phyloP scores from a whole-genome alignment of 805 yeast species.

The Kuraishia borneana region DNA sequence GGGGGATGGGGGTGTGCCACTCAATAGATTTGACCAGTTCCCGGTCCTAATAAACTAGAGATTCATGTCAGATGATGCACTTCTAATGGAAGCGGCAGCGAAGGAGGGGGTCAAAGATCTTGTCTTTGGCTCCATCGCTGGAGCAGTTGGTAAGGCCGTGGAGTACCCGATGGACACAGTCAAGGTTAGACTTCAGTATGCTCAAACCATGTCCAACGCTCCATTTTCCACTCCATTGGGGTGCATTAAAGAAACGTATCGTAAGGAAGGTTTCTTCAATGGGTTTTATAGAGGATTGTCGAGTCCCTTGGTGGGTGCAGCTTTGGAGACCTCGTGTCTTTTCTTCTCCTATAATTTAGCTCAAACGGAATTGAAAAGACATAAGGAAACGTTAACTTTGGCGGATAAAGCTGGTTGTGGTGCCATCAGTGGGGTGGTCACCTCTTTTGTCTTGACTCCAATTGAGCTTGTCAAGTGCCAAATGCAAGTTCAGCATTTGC shows the following conservation, averaged over 20 bases:
- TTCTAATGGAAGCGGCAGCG: neutral
- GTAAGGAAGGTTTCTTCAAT: slow-evolving; percentile 51
- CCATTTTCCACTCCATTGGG: slow-evolving; percentile 50
- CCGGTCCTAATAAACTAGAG: too few species aligned
- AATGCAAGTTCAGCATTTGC: slow-evolving; percentile 55
- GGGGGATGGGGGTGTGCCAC: too few species aligned
- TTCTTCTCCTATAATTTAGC: slow-evolving; percentile 55
- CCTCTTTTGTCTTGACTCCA: slow-evolving; percentile 80
- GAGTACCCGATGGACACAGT: slow-evolving; percentile 93
- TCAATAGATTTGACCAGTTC: too few species aligned
- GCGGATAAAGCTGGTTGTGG: slow-evolving; percentile 47
- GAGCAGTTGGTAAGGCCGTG: slow-evolving; percentile 71
- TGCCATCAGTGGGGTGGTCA: slow-evolving; percentile 70
- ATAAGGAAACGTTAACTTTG: slow-evolving; percentile 10
- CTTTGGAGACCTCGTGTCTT: slow-evolving; percentile 76
- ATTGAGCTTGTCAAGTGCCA: slow-evolving; percentile 86
- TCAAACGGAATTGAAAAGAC: slow-evolving; percentile 21
- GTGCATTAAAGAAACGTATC: slow-evolving; percentile 51
- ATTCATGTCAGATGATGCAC: neutral
- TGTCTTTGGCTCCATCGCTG: slow-evolving; percentile 31
- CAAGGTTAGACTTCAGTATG: slow-evolving; percentile 69
- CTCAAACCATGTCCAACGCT: slow-evolving; percentile 47
- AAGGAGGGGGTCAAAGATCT: slow-evolving; percentile 2
- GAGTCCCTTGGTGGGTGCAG: slow-evolving; percentile 83
- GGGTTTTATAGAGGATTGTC: slow-evolving; percentile 76